phyloP scores from a whole-genome alignment of 257 asterid genomes.

The Solanum okadae region DNA sequence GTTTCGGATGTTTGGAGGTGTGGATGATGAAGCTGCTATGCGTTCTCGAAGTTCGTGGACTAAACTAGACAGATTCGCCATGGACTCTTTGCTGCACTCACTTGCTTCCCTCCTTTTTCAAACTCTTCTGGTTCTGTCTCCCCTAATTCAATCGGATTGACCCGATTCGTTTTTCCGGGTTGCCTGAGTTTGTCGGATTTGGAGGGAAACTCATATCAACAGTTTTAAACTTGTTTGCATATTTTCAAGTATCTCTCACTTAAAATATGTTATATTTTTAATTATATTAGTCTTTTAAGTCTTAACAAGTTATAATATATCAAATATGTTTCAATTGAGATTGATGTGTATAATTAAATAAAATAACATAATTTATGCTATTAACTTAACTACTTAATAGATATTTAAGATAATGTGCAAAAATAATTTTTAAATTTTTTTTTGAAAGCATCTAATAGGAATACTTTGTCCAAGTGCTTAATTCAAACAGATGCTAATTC shows the following conservation, averaged over 20 bases:
- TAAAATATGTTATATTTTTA: too few relatives aligned
- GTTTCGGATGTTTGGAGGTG: slow-evolving; percentile 48
- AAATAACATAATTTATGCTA: too few relatives aligned
- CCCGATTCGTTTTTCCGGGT: background rate
- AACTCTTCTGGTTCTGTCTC: background rate
- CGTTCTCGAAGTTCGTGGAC: slow-evolving; percentile 90
- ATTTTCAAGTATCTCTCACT: background rate
- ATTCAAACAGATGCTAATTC: background rate
- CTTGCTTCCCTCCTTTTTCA: slow-evolving; percentile 1
- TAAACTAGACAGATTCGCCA: slow-evolving; percentile 73
- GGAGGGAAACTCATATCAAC: background rate
- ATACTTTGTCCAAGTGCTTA: background rate
- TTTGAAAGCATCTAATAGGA: background rate
- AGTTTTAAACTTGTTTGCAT: background rate
- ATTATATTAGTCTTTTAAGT: too few relatives aligned
- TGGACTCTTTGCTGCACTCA: slow-evolving; percentile 1
- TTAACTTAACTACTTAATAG: background rate
- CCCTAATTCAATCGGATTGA: background rate
- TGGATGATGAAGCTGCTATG: slow-evolving; percentile 61
- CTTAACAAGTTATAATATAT: too few relatives aligned
- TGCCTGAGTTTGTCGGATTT: background rate
- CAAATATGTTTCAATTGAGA: background rate
- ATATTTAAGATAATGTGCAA: background rate
- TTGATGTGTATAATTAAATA: background rate
- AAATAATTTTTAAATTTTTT: too few relatives aligned